Evolutionary conservation across 2,329 filamentous ascomycete genomes (phyloP).

Genomic region (Endothia cerciana): DNA sequence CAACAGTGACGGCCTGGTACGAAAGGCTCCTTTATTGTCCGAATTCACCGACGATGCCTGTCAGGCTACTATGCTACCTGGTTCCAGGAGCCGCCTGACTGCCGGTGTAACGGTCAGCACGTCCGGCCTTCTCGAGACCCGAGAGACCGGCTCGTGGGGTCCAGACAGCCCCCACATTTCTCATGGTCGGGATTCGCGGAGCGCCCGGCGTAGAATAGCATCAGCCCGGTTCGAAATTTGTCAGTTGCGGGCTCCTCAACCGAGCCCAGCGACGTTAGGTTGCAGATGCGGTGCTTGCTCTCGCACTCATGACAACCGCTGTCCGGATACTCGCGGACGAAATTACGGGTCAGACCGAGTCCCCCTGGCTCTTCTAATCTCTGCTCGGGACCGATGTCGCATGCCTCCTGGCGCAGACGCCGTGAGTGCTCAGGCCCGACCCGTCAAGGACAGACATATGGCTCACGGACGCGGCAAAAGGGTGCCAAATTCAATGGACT

Average conservation of each 20-base stretch:
- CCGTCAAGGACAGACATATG: too few relatives aligned
- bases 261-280: too few relatives aligned
- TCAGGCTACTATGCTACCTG: not conserved
- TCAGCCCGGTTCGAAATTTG: not conserved
- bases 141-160: not conserved
- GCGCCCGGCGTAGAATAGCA: not conserved
- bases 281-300: not conserved
- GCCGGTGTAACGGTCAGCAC: not conserved
- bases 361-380: not conserved
- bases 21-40: too few relatives aligned
- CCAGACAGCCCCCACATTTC: not conserved
- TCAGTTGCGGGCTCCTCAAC: too few relatives aligned
- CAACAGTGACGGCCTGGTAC: too few relatives aligned
- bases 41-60: not conserved
- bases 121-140: not conserved
- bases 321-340: not conserved
- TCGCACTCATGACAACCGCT: not conserved
- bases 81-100: not conserved
- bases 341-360: not conserved
- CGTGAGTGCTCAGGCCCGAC: too few relatives aligned
- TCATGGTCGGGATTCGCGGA: not conserved
- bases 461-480: too few relatives aligned
- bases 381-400: not conserved
- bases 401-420: not conserved
- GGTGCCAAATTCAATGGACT: too few relatives aligned